These are phyloP conservation scores for Wickerhamiella azyma DNA, from an alignment of 805 yeast species.

Conservation along the genomic window DNA sequence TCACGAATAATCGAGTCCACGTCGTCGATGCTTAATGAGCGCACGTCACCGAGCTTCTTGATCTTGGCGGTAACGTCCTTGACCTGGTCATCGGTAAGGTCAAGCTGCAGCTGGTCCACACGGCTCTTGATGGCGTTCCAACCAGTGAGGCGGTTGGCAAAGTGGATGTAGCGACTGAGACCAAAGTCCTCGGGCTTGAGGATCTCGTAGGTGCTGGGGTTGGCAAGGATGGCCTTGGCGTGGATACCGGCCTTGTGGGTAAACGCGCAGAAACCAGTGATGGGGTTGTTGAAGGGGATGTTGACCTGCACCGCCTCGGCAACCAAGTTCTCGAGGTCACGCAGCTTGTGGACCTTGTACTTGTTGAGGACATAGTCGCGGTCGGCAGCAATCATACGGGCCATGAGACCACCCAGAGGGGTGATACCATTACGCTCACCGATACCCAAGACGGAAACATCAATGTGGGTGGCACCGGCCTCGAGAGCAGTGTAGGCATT, in stretches of 20 bases:
- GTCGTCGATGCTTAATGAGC: conserved; percentile 90
- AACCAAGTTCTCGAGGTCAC: conserved; percentile 90
- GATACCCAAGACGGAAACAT: conserved; percentile 90
- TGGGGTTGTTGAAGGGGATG: conserved; percentile 95
- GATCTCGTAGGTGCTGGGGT: conserved; percentile 97
- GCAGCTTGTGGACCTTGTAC: conserved; percentile 87
- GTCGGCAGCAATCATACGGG: conserved; percentile 97
- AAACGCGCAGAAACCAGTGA: conserved; percentile 98
- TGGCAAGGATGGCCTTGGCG: conserved; percentile 96
- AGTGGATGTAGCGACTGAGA: conserved; percentile 88
- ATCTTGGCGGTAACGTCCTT: conserved; percentile 91
- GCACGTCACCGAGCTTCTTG: conserved; percentile 86
- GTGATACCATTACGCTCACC: conserved; percentile 99
- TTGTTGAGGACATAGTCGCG: conserved; percentile 89
- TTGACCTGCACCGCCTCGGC: conserved; percentile 97
- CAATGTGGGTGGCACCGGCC: conserved; percentile 92
- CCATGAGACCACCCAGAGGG: conserved; percentile 96
- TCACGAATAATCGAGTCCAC: conserved; percentile 94
- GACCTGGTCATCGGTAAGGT: conserved; percentile 80
- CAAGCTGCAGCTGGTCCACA: conserved; percentile 89
- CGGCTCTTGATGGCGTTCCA: conserved; percentile 98
- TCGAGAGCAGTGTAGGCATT: conserved; percentile 97
- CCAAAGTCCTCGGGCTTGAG: conserved; percentile 92
- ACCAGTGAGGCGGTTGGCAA: conserved; percentile 95
- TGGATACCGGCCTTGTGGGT: conserved; percentile 99